Base-by-base conservation (phyloP, 2,329 filamentous ascomycete species). In the Cercospora beticola region DNA sequence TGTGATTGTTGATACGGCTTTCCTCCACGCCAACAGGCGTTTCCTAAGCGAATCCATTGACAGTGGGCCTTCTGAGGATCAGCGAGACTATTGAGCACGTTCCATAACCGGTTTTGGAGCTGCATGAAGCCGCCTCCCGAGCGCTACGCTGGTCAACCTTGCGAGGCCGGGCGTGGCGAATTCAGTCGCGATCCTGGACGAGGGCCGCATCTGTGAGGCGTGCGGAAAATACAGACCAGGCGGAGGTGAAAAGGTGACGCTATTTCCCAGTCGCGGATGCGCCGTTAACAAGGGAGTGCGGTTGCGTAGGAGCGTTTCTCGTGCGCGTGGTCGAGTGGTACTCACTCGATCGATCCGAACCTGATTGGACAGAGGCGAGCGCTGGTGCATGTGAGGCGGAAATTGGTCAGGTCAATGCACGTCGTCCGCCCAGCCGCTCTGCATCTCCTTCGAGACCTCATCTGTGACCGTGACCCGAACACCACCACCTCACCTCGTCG, bases 21-120 rank as follows among this genome's bases (percentile, higher is more conserved):
- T 43, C 36, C 36, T 43, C 36, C 36, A 43, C 36, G 36, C 26
- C 26, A 58, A 30, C 54, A 58, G 16, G 23, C 26, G 54, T 33
- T 58, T 33, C 54, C 54, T 31, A 58, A 58, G 26, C 54, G 54
- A 58, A 33, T 54, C 49, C 28, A 31, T 58, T 16, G 26, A 58
- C 54, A 28, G 49, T 28, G 49, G 49, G 26, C 21, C 21, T 26
- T 23, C 33, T n/a, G 40, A 26, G 14, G 61, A 63, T 63, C 61
- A 18, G 43, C 61, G 43, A 18, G 46, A 63, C 61, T 63, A 63
- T 63, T 56, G 56, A 62, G 62, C 62, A 64, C 62, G 62, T 64
- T 57, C 62, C 49, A 31, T 57, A 49, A 62, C 59, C 59, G 59
- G 59, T 62, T 62, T 62, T 49, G 21, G 36, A 26, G 59, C 59